These are phyloP conservation scores for Pichia phayaonensis DNA, from an alignment of 805 yeast genomes.

Conservation along the genomic window DNA sequence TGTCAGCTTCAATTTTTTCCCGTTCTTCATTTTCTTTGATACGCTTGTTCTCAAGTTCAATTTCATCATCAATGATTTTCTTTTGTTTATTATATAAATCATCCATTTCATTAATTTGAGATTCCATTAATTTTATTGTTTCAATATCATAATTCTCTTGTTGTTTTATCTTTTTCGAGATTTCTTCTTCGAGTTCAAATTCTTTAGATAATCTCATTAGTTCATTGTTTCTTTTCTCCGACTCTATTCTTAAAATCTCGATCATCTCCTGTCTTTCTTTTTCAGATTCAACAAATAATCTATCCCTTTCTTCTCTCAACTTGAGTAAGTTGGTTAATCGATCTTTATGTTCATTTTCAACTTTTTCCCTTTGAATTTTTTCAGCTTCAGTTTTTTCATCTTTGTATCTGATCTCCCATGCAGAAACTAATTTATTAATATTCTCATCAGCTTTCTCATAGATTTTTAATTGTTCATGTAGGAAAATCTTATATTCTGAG, in stretches of 20 bases:
- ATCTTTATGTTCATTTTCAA: neutral
- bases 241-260: neutral
- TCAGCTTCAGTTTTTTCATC: neutral
- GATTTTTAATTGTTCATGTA: neutral
- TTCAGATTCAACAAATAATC: neutral
- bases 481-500: neutral
- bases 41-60: neutral
- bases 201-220: neutral
- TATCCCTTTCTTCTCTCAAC: slow-evolving; percentile 1
- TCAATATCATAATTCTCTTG: neutral
- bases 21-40: neutral
- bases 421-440: slow-evolving; percentile 1
- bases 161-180: neutral
- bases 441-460: neutral
- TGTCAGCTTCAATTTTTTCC: neutral
- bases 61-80: neutral
- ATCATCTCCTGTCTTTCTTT: neutral
- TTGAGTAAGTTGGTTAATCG: neutral
- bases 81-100: slow-evolving; percentile 1
- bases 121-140: neutral
- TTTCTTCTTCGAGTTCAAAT: neutral
- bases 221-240: neutral
- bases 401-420: slow-evolving; percentile 1
- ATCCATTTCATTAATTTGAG: slow-evolving; percentile 1
- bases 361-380: slow-evolving; percentile 4